Conservation (phyloP, 2,329 filamentous ascomycete genomes). For the Venturia effusa region DNA sequence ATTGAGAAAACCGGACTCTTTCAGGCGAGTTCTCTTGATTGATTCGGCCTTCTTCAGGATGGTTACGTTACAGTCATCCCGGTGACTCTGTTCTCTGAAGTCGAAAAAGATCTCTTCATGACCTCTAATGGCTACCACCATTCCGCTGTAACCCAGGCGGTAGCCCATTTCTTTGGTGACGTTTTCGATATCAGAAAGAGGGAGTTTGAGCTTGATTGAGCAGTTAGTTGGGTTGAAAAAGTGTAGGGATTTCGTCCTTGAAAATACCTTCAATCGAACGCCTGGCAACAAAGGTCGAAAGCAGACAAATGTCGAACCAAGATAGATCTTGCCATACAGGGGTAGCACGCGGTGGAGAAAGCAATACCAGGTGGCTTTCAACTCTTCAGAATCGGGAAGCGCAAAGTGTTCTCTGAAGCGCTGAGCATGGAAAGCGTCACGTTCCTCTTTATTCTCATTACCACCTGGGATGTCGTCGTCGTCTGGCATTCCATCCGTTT, state of each 20-base stretch:
- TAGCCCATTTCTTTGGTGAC: conserved; percentile 83
- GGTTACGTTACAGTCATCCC: conserved; percentile 83
- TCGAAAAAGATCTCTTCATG: conserved; percentile 97
- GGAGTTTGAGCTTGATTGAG: conserved; percentile 54
- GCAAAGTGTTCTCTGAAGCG: conserved; percentile 87
- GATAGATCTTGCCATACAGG: conserved; percentile 92
- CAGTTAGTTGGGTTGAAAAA: conserved; percentile 9
- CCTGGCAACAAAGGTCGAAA: conserved; percentile 86
- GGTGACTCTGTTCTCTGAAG: conserved; percentile 63
- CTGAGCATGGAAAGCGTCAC: conserved; percentile 42
- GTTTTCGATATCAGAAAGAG: conserved; percentile 83
- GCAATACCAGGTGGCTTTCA: conserved; percentile 87
- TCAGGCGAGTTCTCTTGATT: conserved; percentile 46
- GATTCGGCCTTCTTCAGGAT: conserved; percentile 64
- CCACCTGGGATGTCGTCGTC: conserved; percentile 51
- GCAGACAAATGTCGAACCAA: conserved; percentile 78
- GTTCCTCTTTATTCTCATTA: conserved; percentile 26
- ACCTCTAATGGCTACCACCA: conserved; percentile 85
- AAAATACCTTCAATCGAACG: conserved; percentile 51
- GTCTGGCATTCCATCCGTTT: conserved; percentile 48
- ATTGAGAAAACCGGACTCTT: conserved; percentile 57
- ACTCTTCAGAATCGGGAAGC: conserved; percentile 68
- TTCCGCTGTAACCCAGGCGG: conserved; percentile 76
- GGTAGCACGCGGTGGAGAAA: conserved; percentile 82
- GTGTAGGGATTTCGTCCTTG: conserved; percentile 38